Base-by-base conservation (phyloP, 2,329 filamentous ascomycete genomes). In the Alternaria triticina region DNA sequence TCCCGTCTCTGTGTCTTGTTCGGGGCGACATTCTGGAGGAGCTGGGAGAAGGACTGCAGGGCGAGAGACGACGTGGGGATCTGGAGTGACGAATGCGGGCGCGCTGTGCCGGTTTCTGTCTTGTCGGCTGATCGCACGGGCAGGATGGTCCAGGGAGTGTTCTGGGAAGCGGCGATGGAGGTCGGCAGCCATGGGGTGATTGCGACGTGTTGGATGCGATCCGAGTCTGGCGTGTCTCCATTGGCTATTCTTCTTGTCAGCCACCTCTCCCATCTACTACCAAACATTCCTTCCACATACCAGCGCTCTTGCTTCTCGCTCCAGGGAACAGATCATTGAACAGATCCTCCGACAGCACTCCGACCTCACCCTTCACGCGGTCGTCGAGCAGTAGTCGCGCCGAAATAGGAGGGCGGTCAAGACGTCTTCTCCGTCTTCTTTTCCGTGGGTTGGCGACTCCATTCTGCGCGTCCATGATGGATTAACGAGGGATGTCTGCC, bases 321-420 rank as follows among this genome's bases (percentile, higher is more conserved):
- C 72, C 77, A 15, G 92, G 89, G 81, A 96, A 94, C 55, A 98
- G 86, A 75, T 96, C 91, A 50, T 86, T 84, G 74, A 94, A 93
- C 55, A 99, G 85, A 79, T 97, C 93, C 73, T 93, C 90, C 12
- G 95, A 97, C 57, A 98, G 81, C 68, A 96, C 87, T 67, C 94
- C 96, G 65, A 94, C 86, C 76, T 97, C 93, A 57, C 92, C 93
- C 81, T 91, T 92, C 73, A 97, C 86, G 78, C 91, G 90, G 76
- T 94, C 91, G 80, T 97, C 94, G 60, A 97, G 88, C 40, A 96
- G 87, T 54, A 98, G 85, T 61, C 91, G 89, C 60, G 93, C 94
- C 62, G 92, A 87, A 62, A 97, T 86, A 46, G 94, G 87, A 8
- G 91, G 86, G 79, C 92, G 94, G 78, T 96, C 83, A 58, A 82